Evolutionary conservation across 257 asterid genomes (phyloP), one percentile per base, ranked within the genome.

Genomic region (Scutellaria baicalensis): DNA sequence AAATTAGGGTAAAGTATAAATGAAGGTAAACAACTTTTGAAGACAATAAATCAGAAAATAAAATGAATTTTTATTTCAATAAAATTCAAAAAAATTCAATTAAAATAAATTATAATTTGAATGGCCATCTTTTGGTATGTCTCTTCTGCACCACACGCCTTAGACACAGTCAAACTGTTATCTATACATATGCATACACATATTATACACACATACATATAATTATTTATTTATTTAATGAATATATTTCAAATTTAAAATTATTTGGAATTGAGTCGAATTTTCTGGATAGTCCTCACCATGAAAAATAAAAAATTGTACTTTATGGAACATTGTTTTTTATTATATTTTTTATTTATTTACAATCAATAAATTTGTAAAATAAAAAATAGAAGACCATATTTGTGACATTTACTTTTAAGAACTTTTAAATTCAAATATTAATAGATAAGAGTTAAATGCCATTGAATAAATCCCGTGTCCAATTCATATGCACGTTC

Each of bases 1-100:
- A 75, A 77, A 62, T 74, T 85, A 76, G 75, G 91, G 85, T 76
- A 77, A 57, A 79, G 80, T 83, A 49, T 77, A 67, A 80, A 79
- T 9, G 68, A 77, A 80, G 76, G 78, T 43, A 63, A 79, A 39
- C 57, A 42, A 74, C 40, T 68, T 18, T 58, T 38, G 18, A n/a
- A 44, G 7, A 44, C 11, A 66, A 58, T 1, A 64, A 54, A 8
- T 42, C 23, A 18, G n/a, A 70, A 12, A 40, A 13, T 1, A 0
- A 1, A 2, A 51, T 27, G 33, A 14, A 52, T n/a, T n/a, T n/a
- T n/a, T n/a, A 17, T 7, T 14, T 1, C 2, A 69, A 17, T 0
- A 14, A 69, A 4, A 69, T 16, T 0, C 17, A 27, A 1, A 33
- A 21, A 33, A 4, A 23, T 39, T n/a, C 4, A 39, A 38, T 21